These are phyloP conservation scores for Crepidotus variabilis DNA, from an alignment of 768 basidiomycete genomes.

Conservation along the genomic window DNA sequence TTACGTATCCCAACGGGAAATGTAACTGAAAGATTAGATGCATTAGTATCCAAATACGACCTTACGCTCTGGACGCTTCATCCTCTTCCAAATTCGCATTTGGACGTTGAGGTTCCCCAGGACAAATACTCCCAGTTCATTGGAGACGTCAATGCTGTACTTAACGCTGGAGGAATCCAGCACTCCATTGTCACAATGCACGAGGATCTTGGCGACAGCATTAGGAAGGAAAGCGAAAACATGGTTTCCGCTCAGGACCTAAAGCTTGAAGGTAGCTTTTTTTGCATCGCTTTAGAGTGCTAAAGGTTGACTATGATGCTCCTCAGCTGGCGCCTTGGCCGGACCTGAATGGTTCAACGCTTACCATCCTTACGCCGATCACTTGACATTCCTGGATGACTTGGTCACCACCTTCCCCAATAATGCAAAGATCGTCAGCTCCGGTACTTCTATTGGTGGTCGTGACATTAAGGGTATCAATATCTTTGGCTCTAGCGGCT, in stretches of 20 bases:
- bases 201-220: slow-evolving; percentile 8
- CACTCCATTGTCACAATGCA: slow-evolving; percentile 5
- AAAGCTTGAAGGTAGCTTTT: neutral
- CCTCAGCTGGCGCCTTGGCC: slow-evolving; percentile 3
- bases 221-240: slow-evolving; percentile 8
- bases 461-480: slow-evolving; percentile 11
- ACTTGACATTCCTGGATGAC: slow-evolving; percentile 7
- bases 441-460: slow-evolving; percentile 5
- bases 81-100: slow-evolving; percentile 1
- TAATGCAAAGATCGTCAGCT: slow-evolving; percentile 4
- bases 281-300: neutral
- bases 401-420: slow-evolving; percentile 3
- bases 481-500: slow-evolving; percentile 10
- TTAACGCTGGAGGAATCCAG: slow-evolving; percentile 3
- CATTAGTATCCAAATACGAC: neutral
- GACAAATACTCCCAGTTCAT: neutral
- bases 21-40: neutral
- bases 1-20: slow-evolving; percentile 2
- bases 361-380: slow-evolving; percentile 9
- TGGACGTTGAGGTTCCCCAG: slow-evolving; percentile 4
- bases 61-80: neutral
- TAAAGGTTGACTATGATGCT: neutral
- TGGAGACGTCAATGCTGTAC: neutral
- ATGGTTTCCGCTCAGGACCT: neutral
- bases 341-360: slow-evolving; percentile 6